A percentile compares a stretch with the other conserved stretches of the same genome.
These are phyloP conservation scores for Diaporthe caulivora DNA, from an alignment of 2,329 filamentous ascomycete species.

Conservation along the genomic window DNA sequence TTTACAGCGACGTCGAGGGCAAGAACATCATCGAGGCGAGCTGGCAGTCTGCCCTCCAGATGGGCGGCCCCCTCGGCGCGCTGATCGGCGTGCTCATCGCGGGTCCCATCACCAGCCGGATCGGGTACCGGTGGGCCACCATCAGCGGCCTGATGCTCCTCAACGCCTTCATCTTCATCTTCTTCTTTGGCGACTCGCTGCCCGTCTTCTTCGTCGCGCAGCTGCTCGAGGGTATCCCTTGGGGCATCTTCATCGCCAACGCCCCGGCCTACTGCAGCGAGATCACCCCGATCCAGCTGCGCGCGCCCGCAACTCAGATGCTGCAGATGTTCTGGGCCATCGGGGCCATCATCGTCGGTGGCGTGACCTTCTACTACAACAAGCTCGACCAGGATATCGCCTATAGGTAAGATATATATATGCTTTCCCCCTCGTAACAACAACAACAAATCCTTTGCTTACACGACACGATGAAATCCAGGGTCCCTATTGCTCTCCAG, in stretches of 20 bases:
- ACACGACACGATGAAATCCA: conserved; percentile 45
- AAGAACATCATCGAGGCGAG: conserved; percentile 58
- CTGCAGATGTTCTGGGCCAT: conserved; percentile 77
- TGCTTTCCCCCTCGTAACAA: too few relatives aligned
- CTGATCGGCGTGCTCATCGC: conserved; percentile 71
- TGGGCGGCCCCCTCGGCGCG: conserved; percentile 68
- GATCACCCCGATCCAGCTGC: conserved; percentile 69
- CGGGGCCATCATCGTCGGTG: conserved; percentile 71
- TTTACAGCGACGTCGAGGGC: conserved; percentile 46
- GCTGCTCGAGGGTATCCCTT: conserved; percentile 72
- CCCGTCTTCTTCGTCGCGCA: conserved; percentile 64
- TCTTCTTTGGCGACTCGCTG: conserved; percentile 59
- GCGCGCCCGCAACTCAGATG: conserved; percentile 71
- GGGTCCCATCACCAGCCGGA: conserved; percentile 68
- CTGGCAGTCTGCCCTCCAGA: conserved; percentile 71
- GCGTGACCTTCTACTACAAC: conserved; percentile 67
- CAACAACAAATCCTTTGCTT: background rate
- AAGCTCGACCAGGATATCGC: conserved; percentile 46
- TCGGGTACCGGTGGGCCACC: conserved; percentile 72
- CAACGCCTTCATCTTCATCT: conserved; percentile 69
- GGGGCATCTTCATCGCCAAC: conserved; percentile 76
- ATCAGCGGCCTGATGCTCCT: conserved; percentile 66
- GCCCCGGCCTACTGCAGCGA: conserved; percentile 73
- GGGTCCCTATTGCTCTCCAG: conserved; percentile 67
- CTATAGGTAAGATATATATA: conserved; percentile 55